Evolutionary conservation across 352 stramenopile genomes (phyloP).

Genomic region (Phytopythium helicoides): DNA sequence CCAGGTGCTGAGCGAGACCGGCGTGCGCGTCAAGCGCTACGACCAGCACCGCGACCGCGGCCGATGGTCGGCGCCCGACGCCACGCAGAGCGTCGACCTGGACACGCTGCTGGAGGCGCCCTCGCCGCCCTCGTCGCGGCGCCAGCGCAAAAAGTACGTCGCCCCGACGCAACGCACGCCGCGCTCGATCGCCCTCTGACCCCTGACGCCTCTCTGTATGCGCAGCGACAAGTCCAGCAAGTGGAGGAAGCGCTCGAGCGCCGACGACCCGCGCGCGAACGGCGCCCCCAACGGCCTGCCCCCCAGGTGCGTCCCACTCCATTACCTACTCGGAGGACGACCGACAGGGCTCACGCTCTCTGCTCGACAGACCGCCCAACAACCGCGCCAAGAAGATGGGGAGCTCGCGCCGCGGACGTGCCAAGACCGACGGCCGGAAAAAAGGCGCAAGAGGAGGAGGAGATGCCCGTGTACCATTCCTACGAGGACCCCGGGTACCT

Average conservation of each 20-base stretch:
- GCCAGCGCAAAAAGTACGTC: slow-evolving; percentile 61
- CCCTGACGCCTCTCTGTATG: neutral
- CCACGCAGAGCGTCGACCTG: slow-evolving; percentile 65
- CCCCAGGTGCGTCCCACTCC: slow-evolving; percentile 1
- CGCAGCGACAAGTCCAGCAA: slow-evolving; percentile 23
- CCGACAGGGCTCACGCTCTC: too few species aligned
- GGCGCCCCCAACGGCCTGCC: neutral
- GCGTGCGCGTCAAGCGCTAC: slow-evolving; percentile 39
- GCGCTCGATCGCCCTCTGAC: neutral
- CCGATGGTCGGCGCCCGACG: slow-evolving; percentile 70
- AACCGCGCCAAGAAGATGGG: slow-evolving; percentile 9
- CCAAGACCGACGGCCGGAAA: slow-evolving; percentile 24
- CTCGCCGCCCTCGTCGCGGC: slow-evolving; percentile 36
- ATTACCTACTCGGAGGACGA: too few species aligned
- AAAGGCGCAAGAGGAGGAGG: slow-evolving; percentile 26
- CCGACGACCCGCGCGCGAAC: neutral
- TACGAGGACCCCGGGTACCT: slow-evolving; percentile 81
- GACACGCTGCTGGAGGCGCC: slow-evolving; percentile 76
- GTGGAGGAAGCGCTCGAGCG: slow-evolving; percentile 2
- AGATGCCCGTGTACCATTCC: slow-evolving; percentile 58
- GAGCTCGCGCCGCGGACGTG: slow-evolving; percentile 16
- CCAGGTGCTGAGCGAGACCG: slow-evolving; percentile 61
- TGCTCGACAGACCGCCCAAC: slow-evolving; percentile 6
- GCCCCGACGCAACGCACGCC: neutral
- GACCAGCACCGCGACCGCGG: slow-evolving; percentile 32